Evolutionary conservation across 1,139 yeast genomes (phyloP).

Genomic region (Meyerozyma carpophila): DNA sequence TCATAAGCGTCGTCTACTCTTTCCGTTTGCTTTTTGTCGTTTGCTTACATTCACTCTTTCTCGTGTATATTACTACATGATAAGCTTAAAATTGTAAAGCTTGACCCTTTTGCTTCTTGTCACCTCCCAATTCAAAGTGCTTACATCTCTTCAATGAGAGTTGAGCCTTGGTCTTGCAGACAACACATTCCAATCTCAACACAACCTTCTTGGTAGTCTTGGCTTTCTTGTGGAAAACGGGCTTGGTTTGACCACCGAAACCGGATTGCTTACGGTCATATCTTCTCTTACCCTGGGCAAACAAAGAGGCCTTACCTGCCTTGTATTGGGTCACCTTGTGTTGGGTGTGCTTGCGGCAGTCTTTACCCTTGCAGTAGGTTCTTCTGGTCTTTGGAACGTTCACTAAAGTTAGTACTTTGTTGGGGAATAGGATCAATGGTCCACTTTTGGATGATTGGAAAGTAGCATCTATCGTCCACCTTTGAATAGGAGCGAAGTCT

Average conservation of each 20-base stretch:
- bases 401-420: conserved; percentile 51
- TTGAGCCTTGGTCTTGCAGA: conserved; percentile 98
- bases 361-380: conserved; percentile 99
- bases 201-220: conserved; percentile 99
- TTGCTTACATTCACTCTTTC: not conserved
- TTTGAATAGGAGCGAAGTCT: too few relatives aligned
- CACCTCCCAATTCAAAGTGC: conserved; percentile 99
- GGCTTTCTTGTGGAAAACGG: conserved; percentile 99
- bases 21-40: too few relatives aligned
- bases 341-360: conserved; percentile 99
- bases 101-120: conserved; percentile 99
- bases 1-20: too few relatives aligned
- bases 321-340: conserved; percentile 99
- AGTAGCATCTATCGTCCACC: too few relatives aligned
- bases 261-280: conserved; percentile 99
- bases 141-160: conserved; percentile 98
- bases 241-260: conserved; percentile 99
- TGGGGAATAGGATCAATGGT: too few relatives aligned
- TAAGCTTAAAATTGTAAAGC: conserved; percentile 80
- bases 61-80: conserved; percentile 1
- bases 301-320: conserved; percentile 99
- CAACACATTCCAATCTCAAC: conserved; percentile 97
- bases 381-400: conserved; percentile 99
- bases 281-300: conserved; percentile 99
- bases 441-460: too few relatives aligned